A percentile compares a stretch with the other conserved stretches of the same genome.
Evolutionary conservation across 352 stramenopile species (phyloP).

Genomic region (Halophytophthora polymorphica): DNA sequence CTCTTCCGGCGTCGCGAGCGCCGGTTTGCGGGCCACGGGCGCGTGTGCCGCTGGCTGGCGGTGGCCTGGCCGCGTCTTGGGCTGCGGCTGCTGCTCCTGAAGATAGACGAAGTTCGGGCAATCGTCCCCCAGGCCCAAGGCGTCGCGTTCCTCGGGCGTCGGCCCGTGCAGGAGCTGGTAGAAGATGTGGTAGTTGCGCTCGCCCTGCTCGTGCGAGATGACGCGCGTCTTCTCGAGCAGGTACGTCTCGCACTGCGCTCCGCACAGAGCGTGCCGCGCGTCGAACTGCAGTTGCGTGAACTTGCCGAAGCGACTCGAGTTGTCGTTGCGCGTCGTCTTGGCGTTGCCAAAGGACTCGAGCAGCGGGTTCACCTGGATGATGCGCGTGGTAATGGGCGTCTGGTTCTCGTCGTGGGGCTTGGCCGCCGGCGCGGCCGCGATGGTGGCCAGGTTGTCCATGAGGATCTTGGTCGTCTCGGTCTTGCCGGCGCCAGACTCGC

Average conservation of each 20-base stretch:
- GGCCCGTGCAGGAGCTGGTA: constrained; percentile 84
- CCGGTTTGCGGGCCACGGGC: constrained; percentile 7
- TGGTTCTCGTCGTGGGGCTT: constrained; percentile 8
- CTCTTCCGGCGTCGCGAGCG: constrained; percentile 32
- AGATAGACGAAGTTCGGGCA: constrained; percentile 52
- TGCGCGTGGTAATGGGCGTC: constrained; percentile 72
- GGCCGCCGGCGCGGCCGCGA: constrained; percentile 30
- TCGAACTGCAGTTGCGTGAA: constrained; percentile 96
- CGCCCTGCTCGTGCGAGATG: constrained; percentile 85
- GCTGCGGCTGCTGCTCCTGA: constrained; percentile 28
- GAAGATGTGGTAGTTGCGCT: constrained; percentile 97
- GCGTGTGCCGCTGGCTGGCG: constrained; percentile 11
- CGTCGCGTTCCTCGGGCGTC: constrained; percentile 34
- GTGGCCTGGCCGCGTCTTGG: constrained; percentile 14
- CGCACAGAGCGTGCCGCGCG: constrained; percentile 60
- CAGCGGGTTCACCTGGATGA: constrained; percentile 97
- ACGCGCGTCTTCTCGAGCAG: constrained; percentile 96
- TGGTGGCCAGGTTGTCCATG: constrained; percentile 82
- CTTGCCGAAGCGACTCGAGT: constrained; percentile 95
- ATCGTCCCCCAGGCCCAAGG: constrained; percentile 34
- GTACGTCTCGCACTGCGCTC: constrained; percentile 94
- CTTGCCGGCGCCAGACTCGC: constrained; percentile 89
- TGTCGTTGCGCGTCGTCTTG: constrained; percentile 96
- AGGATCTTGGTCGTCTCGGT: constrained; percentile 94
- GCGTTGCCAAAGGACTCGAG: constrained; percentile 99